A percentile compares a stretch with the other conserved stretches of the same genome.
These are phyloP conservation scores for Suillus cothurnatus DNA, from an alignment of 768 basidiomycete species.

Conservation along the genomic window DNA sequence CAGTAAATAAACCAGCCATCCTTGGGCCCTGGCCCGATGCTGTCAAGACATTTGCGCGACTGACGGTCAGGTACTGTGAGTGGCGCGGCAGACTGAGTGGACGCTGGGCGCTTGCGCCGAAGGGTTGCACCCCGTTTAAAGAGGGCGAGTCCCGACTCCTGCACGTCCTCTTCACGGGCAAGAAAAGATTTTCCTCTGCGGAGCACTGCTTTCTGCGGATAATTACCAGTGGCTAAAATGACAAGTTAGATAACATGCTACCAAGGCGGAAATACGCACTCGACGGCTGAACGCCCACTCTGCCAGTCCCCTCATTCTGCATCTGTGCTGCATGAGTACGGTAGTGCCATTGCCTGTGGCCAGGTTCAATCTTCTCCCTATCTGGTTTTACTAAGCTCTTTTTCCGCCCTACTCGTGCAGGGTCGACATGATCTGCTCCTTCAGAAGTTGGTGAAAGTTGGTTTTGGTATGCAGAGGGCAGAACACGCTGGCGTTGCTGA, in stretches of 20 bases:
- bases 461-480: constrained; percentile 48
- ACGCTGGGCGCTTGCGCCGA: constrained; percentile 62
- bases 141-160: constrained; percentile 89
- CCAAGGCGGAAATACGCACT: constrained; percentile 52
- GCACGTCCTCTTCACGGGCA: constrained; percentile 86
- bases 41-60: constrained; percentile 60
- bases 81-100: constrained; percentile 43
- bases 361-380: constrained; percentile 94
- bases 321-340: constrained; percentile 81
- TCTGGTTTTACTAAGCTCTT: constrained; percentile 93
- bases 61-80: constrained; percentile 38
- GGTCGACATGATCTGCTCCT: constrained; percentile 42
- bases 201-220: constrained; percentile 55
- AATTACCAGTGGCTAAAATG: constrained; percentile 73
- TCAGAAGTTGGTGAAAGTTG: constrained; percentile 45
- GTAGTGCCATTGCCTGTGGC: constrained; percentile 94
- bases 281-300: constrained; percentile 77
- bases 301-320: constrained; percentile 63
- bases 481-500: constrained; percentile 49
- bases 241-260: constrained; percentile 1
- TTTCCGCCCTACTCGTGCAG: constrained; percentile 69
- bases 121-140: constrained; percentile 87
- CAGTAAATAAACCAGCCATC: constrained; percentile 97
- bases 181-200: constrained; percentile 90
- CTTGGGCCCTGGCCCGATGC: constrained; percentile 84